Percentiles rank a stretch among this genome's conserved stretches.
Conservation (phyloP, 306 rosid species). For the Pyrus pyrifolia region DNA sequence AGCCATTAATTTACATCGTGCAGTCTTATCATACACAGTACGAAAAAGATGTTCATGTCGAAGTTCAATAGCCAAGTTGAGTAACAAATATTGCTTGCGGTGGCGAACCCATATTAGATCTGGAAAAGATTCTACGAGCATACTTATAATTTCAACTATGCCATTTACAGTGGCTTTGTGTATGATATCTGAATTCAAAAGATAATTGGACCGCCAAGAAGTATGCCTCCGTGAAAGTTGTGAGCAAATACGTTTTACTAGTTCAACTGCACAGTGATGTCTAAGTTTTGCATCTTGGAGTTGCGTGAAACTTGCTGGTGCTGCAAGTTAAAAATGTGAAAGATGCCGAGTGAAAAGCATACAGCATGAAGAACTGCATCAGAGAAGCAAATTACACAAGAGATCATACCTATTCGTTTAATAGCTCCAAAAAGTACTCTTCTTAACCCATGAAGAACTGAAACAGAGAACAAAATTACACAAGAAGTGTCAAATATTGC, state of each 20-base stretch:
- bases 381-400: too few species aligned
- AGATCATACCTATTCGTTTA: neutral
- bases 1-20: conserved; percentile 1
- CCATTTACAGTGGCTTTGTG: conserved; percentile 29
- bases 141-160: conserved; percentile 37
- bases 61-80: conserved; percentile 29
- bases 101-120: conserved; percentile 33
- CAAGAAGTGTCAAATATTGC: neutral
- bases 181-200: conserved; percentile 14
- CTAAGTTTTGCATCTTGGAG: conserved; percentile 38
- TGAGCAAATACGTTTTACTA: conserved; percentile 27
- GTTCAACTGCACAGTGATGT: conserved; percentile 29
- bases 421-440: conserved; percentile 1
- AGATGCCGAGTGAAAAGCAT: neutral
- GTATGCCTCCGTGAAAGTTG: conserved; percentile 9
- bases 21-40: conserved; percentile 28
- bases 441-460: neutral
- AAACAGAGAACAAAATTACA: neutral
- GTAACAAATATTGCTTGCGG: conserved; percentile 23
- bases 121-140: conserved; percentile 32
- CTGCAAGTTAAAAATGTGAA: conserved; percentile 25
- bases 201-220: conserved; percentile 21
- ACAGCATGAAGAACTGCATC: neutral
- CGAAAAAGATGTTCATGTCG: conserved; percentile 41
- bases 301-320: conserved; percentile 26